Evolutionary conservation across 495 filamentous ascomycete genomes (phyloP).

Genomic region (Neurospora sublineolata): DNA sequence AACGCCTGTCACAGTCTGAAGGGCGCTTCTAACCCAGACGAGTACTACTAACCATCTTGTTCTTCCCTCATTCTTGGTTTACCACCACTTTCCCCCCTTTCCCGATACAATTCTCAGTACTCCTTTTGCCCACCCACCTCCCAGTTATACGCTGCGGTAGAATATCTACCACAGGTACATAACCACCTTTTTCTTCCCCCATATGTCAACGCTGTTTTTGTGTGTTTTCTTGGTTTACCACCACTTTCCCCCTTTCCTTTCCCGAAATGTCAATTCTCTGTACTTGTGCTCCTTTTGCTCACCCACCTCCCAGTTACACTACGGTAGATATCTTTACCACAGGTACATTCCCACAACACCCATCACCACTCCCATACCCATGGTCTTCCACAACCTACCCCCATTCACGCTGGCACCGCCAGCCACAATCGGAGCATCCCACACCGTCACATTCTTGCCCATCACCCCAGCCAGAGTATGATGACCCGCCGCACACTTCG

Average conservation of each 20-base stretch:
- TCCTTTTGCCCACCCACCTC: too few relatives aligned
- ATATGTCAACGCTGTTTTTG: neutral
- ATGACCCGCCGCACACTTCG: neutral
- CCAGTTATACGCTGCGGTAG: too few relatives aligned
- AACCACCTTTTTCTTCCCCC: neutral
- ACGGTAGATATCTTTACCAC: neutral
- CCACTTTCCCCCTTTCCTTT: neutral
- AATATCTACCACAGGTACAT: too few relatives aligned
- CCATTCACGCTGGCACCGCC: neutral
- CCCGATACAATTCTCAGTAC: too few relatives aligned
- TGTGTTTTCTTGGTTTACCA: neutral
- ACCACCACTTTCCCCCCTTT: too few relatives aligned
- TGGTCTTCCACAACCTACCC: neutral
- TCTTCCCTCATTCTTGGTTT: too few relatives aligned
- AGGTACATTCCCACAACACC: neutral
- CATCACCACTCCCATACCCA: neutral
- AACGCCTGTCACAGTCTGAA: too few relatives aligned
- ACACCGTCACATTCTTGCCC: neutral
- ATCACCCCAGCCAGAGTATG: too few relatives aligned
- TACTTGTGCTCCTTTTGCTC: neutral
- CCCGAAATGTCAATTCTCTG: neutral
- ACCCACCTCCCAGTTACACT: neutral
- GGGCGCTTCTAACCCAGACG: too few relatives aligned
- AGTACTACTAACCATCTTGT: too few relatives aligned
- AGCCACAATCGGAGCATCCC: neutral